Percentiles rank a stretch among this genome's conserved stretches.
Evolutionary conservation across 2,329 filamentous ascomycete species (phyloP).

Genomic region (Pseudocercospora eumusae): DNA sequence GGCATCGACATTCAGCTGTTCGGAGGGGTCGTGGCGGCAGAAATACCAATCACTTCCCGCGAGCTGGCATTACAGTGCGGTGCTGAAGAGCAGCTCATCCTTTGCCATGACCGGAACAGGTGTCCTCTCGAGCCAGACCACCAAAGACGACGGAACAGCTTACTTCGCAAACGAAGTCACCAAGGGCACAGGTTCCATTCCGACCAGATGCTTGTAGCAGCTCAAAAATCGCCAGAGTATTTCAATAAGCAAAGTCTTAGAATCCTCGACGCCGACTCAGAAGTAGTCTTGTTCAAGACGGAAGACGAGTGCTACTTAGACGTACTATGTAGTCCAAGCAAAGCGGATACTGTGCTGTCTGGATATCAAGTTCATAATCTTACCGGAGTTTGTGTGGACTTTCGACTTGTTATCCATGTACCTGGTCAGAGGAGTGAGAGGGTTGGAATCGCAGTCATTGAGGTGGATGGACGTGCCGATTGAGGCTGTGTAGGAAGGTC

Average conservation of each 20-base stretch:
- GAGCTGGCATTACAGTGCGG: not conserved
- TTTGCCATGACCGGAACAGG: constrained; percentile 12
- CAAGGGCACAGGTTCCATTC: constrained; percentile 17
- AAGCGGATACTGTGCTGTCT: too few relatives aligned
- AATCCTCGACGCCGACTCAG: constrained; percentile 12
- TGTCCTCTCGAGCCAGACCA: constrained; percentile 4
- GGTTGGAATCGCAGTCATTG: constrained; percentile 7
- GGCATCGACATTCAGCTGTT: constrained; percentile 15
- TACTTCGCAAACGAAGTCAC: constrained; percentile 5
- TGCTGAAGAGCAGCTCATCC: constrained; percentile 12
- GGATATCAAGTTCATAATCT: too few relatives aligned
- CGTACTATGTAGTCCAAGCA: constrained; percentile 25
- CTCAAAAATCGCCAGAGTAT: constrained; percentile 20
- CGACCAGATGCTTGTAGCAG: constrained; percentile 18
- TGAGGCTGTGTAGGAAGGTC: not conserved
- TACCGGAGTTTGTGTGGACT: not conserved
- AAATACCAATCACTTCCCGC: not conserved
- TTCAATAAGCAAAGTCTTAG: constrained; percentile 19
- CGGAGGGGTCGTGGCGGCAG: constrained; percentile 6
- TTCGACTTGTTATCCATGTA: constrained; percentile 7
- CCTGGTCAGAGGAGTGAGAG: constrained; percentile 9
- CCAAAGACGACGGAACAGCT: constrained; percentile 5
- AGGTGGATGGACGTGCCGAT: not conserved
- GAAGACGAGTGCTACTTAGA: constrained; percentile 18
- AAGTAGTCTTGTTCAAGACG: constrained; percentile 22